These are phyloP conservation scores for Apophysomyces ossiformis DNA, from an alignment of 371 early-diverging fungal genomes.

Conservation along the genomic window DNA sequence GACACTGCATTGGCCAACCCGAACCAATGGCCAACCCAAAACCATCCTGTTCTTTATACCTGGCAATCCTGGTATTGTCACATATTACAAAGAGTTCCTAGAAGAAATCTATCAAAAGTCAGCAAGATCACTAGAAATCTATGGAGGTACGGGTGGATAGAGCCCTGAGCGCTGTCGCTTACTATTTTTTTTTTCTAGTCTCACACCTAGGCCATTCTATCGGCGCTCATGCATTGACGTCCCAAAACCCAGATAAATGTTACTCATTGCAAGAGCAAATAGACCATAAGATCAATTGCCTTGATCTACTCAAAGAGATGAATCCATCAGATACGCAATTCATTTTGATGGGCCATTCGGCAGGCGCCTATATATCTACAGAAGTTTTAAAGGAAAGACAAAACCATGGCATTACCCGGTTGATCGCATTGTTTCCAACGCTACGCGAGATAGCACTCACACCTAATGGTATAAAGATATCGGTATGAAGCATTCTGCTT, in stretches of 20 bases:
- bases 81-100: conserved; percentile 72
- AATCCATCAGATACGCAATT: conserved; percentile 58
- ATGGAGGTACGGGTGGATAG: conserved; percentile 49
- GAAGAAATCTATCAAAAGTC: conserved; percentile 47
- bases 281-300: conserved; percentile 65
- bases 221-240: conserved; percentile 30
- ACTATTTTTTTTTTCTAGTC: conserved; percentile 30
- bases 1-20: conserved; percentile 60
- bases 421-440: conserved; percentile 81
- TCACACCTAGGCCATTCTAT: conserved; percentile 62
- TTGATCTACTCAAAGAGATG: conserved; percentile 56
- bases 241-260: conserved; percentile 18
- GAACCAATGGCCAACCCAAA: conserved; percentile 20
- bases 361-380: conserved; percentile 68
- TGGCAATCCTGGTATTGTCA: conserved; percentile 77
- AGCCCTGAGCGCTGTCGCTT: conserved; percentile 3
- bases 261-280: conserved; percentile 68
- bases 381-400: conserved; percentile 63
- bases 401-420: conserved; percentile 57
- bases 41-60: conserved; percentile 62
- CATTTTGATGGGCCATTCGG: conserved; percentile 69
- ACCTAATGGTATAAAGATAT: conserved; percentile 72
- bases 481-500: conserved; percentile 32
- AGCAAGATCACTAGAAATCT: conserved; percentile 47
- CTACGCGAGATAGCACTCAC: conserved; percentile 75